Percentiles rank a stretch among this genome's conserved stretches.
Conservation (phyloP, 495 filamentous ascomycete genomes). For the Hypoxylon crocopeplum region DNA sequence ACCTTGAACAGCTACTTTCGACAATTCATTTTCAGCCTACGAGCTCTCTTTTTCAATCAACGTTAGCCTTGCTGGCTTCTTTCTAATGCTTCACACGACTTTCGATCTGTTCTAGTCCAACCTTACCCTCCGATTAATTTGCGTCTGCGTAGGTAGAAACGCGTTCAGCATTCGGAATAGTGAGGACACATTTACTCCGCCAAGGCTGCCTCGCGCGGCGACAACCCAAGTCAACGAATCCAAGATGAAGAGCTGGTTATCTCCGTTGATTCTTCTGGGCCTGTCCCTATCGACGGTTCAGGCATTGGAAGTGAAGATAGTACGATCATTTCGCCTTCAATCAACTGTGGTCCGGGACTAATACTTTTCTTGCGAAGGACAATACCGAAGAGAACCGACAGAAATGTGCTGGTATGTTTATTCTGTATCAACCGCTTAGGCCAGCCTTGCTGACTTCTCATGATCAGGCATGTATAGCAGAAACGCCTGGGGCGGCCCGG, state of each 20-base stretch:
- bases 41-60: not conserved
- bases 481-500: constrained; percentile 84
- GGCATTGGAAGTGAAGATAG: constrained; percentile 69
- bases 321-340: constrained; percentile 10
- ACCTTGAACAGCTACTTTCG: no score
- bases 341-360: constrained; percentile 12
- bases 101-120: constrained; percentile 2
- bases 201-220: constrained; percentile 43
- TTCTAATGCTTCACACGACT: constrained; percentile 14
- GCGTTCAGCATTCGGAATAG: constrained; percentile 10
- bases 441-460: constrained; percentile 18
- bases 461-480: constrained; percentile 87
- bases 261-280: constrained; percentile 49
- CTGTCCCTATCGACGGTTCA: constrained; percentile 63
- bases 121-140: not conserved
- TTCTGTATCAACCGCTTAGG: not conserved
- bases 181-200: constrained; percentile 28
- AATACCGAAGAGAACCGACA: constrained; percentile 78
- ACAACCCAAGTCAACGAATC: constrained; percentile 20
- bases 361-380: constrained; percentile 55
- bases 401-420: constrained; percentile 71
- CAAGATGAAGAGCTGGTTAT: constrained; percentile 53
- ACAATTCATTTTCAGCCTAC: not conserved
- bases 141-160: not conserved
- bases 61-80: not conserved